These are phyloP conservation scores for Pontederia crassipes DNA, from an alignment of 176 grass and related monocot species.

Conservation along the genomic window DNA sequence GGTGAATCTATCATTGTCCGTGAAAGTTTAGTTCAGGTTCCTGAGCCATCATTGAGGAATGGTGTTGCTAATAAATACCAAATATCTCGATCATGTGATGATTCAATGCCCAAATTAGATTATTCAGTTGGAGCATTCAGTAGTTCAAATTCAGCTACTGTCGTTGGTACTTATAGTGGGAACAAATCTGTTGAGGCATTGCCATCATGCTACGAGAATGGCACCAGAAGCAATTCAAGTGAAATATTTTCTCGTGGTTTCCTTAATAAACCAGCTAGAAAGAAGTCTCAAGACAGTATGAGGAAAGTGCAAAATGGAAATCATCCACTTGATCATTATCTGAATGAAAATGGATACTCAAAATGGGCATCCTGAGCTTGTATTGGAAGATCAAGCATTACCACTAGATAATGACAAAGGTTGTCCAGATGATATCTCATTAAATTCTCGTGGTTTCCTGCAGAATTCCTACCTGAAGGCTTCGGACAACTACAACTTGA, in stretches of 20 bases:
- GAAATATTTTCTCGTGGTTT: slow-evolving; percentile 48
- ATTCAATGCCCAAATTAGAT: background rate
- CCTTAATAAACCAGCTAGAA: slow-evolving; percentile 36
- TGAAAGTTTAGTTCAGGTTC: slow-evolving; percentile 29
- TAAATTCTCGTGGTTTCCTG: slow-evolving; percentile 23
- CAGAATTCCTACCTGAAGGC: slow-evolving; percentile 13
- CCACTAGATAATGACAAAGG: slow-evolving; percentile 10
- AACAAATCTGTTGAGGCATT: slow-evolving; percentile 9
- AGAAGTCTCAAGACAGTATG: slow-evolving; percentile 30
- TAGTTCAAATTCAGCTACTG: slow-evolving; percentile 5
- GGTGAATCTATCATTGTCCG: background rate
- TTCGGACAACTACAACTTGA: background rate
- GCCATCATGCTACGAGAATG: slow-evolving; percentile 20
- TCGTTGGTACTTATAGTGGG: background rate
- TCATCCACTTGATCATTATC: slow-evolving; percentile 15
- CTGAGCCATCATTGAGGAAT: slow-evolving; percentile 33
- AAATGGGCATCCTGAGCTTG: slow-evolving; percentile 25
- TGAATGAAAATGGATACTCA: slow-evolving; percentile 31
- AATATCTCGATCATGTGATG: background rate
- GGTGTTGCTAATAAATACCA: background rate
- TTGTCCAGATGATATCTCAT: slow-evolving; percentile 15
- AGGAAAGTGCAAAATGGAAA: slow-evolving; percentile 18
- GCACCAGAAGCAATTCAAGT: slow-evolving; percentile 29
- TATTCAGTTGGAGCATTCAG: background rate
- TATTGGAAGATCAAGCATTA: background rate